These are phyloP conservation scores for Plasmodium blacklocki DNA, from an alignment of 169 alveolate species.

Conservation along the genomic window DNA sequence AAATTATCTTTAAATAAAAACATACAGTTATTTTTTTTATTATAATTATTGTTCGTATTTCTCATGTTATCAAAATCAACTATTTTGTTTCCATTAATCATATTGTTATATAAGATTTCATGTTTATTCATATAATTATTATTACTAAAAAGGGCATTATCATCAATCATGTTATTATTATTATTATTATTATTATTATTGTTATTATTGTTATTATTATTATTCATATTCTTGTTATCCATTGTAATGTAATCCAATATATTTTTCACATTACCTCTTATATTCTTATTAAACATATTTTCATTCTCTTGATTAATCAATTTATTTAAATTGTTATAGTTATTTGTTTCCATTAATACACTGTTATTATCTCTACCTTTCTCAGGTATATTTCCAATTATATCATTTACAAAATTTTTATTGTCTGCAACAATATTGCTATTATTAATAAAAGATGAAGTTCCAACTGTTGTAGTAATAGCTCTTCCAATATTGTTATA, in stretches of 20 bases:
- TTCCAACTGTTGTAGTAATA: background rate
- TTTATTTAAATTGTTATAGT: constrained; percentile 2
- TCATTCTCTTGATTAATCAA: background rate
- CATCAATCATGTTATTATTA: background rate
- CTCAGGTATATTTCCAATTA: background rate
- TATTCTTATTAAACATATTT: background rate
- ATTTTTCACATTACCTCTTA: background rate
- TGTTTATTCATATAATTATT: too few relatives aligned
- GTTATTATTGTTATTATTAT: background rate
- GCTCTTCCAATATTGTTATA: background rate
- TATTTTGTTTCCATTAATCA: constrained; percentile 12
- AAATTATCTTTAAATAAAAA: constrained; percentile 7
- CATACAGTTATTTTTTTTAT: constrained; percentile 9
- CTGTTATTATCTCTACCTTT: background rate
- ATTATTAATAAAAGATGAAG: background rate
- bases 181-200: background rate
- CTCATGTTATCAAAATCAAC: constrained; percentile 2
- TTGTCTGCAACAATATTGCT: background rate
- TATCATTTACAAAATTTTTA: background rate
- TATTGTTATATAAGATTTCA: background rate
- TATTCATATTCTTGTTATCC: background rate
- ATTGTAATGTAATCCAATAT: background rate
- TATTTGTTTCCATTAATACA: background rate
- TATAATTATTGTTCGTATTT: background rate
- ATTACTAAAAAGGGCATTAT: background rate